These are phyloP conservation scores for Filobasidium uniguttulatum DNA, from an alignment of 1,284 basidiomycete genomes.

Conservation along the genomic window DNA sequence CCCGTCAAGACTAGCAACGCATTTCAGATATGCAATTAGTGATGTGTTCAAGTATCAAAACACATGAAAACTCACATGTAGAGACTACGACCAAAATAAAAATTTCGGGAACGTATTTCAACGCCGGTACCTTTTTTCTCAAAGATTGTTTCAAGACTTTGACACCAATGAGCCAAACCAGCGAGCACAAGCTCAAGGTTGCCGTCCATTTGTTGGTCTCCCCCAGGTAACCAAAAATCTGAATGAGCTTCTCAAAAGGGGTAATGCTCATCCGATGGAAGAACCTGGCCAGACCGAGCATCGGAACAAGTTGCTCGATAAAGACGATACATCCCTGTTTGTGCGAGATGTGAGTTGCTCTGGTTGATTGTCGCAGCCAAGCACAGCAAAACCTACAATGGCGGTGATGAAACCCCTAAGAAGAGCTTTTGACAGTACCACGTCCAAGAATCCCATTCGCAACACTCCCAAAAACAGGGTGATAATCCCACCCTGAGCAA, in stretches of 20 bases:
- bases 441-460: constrained; percentile 83
- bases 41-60: no score
- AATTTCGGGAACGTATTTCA: constrained; percentile 74
- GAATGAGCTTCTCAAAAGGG: constrained; percentile 61
- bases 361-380: neutral
- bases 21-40: neutral
- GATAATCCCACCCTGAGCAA: constrained; percentile 63
- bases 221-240: constrained; percentile 55
- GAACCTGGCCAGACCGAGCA: constrained; percentile 53
- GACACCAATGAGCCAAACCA: constrained; percentile 51
- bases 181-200: constrained; percentile 52
- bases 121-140: constrained; percentile 46
- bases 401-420: constrained; percentile 62
- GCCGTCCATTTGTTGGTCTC: constrained; percentile 54
- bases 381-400: constrained; percentile 21
- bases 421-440: constrained; percentile 71
- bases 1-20: constrained; percentile 49
- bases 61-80: constrained; percentile 56
- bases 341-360: no score
- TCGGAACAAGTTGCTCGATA: constrained; percentile 48
- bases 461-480: constrained; percentile 75
- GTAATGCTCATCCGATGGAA: constrained; percentile 49
- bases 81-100: constrained; percentile 59
- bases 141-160: constrained; percentile 41
- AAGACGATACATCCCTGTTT: constrained; percentile 37